Percentiles rank a stretch among this genome's conserved stretches.
Evolutionary conservation across 2,329 filamentous ascomycete species (phyloP).

Genomic region (Harringtonia aguacate): DNA sequence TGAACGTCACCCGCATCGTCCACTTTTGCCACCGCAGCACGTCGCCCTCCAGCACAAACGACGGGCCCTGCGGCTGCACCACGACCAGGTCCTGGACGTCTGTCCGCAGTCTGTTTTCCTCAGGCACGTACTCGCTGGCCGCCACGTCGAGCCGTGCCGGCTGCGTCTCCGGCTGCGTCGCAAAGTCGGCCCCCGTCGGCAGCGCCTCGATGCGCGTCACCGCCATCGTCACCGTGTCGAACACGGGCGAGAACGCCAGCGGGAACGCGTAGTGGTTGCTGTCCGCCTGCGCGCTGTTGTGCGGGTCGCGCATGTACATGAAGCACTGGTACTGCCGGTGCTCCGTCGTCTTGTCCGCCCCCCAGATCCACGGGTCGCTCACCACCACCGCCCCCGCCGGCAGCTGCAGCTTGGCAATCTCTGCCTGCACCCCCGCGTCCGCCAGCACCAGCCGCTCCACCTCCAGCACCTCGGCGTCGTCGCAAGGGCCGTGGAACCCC

Average conservation of each 20-base stretch:
- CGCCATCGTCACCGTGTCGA: constrained; percentile 35
- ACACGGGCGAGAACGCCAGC: constrained; percentile 45
- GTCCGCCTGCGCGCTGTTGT: constrained; percentile 50
- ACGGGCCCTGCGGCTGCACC: constrained; percentile 7
- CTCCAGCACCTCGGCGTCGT: constrained; percentile 47
- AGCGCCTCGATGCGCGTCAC: constrained; percentile 30
- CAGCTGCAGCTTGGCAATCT: constrained; percentile 49
- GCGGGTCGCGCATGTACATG: constrained; percentile 53
- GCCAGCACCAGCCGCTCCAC: constrained; percentile 45
- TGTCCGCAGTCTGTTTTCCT: constrained; percentile 23
- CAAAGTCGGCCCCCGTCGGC: constrained; percentile 39
- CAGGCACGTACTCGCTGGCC: constrained; percentile 20
- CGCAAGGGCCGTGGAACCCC: constrained; percentile 43
- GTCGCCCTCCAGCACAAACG: constrained; percentile 26
- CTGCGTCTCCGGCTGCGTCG: constrained; percentile 35
- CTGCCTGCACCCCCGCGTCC: constrained; percentile 45
- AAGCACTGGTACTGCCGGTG: constrained; percentile 44
- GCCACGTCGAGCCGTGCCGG: constrained; percentile 17
- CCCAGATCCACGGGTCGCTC: constrained; percentile 55
- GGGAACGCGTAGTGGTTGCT: constrained; percentile 47
- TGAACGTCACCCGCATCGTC: constrained; percentile 84
- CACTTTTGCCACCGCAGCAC: constrained; percentile 53
- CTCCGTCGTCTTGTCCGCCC: constrained; percentile 29
- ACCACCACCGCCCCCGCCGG: constrained; percentile 48
- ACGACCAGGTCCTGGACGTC: constrained; percentile 42